Evolutionary conservation across 345 rosid species (phyloP), one percentile per base, ranked within the genome.

Genomic region (Passiflora organensis): DNA sequence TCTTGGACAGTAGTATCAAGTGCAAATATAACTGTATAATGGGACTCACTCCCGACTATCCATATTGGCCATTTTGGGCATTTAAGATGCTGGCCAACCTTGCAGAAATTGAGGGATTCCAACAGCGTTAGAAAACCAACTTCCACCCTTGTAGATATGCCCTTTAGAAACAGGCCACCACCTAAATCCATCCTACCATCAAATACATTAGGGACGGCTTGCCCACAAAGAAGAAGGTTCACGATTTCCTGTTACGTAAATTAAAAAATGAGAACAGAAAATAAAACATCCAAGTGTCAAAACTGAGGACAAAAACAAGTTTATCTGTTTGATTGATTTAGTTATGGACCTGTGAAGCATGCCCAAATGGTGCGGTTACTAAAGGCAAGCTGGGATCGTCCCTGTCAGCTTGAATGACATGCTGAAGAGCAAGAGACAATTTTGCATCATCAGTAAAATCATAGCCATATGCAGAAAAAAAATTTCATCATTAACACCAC

Each of bases 31-130:
- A 89, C 99, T 1, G 96, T 94, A 72, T 89, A 94, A 63, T 94
- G 99, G 48, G 99, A 94, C 75, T 94, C 99, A 42, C 99, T 94
- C 5, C 99, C 99, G 64, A 94, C 76, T 56, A 94, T 97, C 99
- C 99, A 94, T 79, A 94, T 94, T 20, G 99, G 99, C 97, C 97
- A 89, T 54, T 60, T 82, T 22, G 99, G 99, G 73, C 80, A 79
- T 72, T 94, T 94, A 28, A 94, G 82, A 77, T 82, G 68, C 70
- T 82, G 96, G 15, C 99, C 99, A 16, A 94, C 99, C 78, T 85
- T 94, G 56, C 99, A 94, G 74, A 89, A 85, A 57, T 85, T 84
- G 50, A 94, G 95, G 18, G 95, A 94, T 70, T 94, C 99, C 38
- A 94, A 76, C 60, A 94, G 78, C 25, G 99, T 94, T 51, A 94